phyloP scores from a whole-genome alignment of 306 rosid genomes.

The Pyrus bretschneideri region DNA sequence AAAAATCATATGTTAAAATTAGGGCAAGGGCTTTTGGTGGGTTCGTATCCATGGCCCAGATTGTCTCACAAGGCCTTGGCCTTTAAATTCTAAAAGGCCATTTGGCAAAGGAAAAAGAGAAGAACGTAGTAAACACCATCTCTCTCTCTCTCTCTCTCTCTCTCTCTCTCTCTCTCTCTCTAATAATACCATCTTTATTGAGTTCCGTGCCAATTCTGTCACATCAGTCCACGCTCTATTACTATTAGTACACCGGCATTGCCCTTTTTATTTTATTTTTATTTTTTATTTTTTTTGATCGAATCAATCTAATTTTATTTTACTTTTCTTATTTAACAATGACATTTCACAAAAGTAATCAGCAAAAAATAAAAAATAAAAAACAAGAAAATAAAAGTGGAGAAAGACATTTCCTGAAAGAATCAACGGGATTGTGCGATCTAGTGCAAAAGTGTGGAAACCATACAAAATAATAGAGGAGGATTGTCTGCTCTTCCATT shows the following conservation, averaged over 20 bases:
- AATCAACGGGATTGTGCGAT: neutral
- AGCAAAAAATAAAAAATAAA: neutral
- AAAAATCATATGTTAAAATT: neutral
- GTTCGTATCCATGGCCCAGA: neutral
- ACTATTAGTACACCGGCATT: neutral
- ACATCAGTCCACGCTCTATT: neutral
- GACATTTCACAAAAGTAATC: neutral
- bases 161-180: neutral
- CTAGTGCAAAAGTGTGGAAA: neutral
- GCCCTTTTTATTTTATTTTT: neutral
- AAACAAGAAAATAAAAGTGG: neutral
- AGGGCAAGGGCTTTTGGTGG: neutral
- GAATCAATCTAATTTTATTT: neutral
- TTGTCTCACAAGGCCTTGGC: neutral
- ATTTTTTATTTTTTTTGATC: neutral
- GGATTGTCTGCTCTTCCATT: too few species aligned
- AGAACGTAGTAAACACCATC: too few species aligned
- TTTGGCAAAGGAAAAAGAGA: neutral
- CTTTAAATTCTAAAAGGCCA: too few species aligned
- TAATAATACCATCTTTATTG: constrained; percentile 9
- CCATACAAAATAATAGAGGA: too few species aligned
- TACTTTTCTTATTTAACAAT: neutral
- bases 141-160: neutral
- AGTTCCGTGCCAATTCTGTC: constrained; percentile 6
- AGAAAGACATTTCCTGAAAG: neutral